phyloP scores from a whole-genome alignment of 2,329 filamentous ascomycete species.

The Beauveria varroae region DNA sequence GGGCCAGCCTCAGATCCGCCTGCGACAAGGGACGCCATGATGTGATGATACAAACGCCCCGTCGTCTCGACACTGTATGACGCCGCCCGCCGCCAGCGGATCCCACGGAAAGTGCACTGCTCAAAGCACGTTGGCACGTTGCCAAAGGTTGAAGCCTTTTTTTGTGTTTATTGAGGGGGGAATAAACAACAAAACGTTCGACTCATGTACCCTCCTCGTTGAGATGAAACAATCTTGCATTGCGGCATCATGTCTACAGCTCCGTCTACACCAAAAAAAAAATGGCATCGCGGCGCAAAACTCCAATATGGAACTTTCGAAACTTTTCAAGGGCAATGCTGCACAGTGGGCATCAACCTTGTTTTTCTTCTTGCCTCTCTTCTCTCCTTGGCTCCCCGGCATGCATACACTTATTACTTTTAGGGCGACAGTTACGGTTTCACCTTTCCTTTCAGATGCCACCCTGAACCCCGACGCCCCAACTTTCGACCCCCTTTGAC shows the following conservation, averaged over 20 bases:
- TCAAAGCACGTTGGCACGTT: no score
- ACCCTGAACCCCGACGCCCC: neutral
- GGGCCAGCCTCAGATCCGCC: no score
- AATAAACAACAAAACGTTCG: no score
- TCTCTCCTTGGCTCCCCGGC: neutral
- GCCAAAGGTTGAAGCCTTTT: no score
- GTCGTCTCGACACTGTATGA: no score
- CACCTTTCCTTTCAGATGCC: neutral
- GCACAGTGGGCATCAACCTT: neutral
- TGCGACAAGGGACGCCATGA: no score
- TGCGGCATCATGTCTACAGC: neutral
- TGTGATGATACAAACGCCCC: no score
- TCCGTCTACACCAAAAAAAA: neutral
- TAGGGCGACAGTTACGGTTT: neutral
- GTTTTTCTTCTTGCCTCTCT: neutral
- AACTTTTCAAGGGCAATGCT: neutral
- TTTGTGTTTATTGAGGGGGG: no score
- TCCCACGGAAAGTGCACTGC: no score
- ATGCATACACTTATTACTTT: neutral
- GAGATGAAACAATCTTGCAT: conserved; percentile 3
- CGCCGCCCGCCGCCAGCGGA: no score
- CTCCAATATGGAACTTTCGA: no score
- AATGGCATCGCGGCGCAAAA: neutral
- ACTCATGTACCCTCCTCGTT: neutral
- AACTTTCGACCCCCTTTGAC: neutral